These are phyloP conservation scores for Astrothelium subdiscretum DNA, from an alignment of 495 filamentous ascomycete species.

Conservation along the genomic window DNA sequence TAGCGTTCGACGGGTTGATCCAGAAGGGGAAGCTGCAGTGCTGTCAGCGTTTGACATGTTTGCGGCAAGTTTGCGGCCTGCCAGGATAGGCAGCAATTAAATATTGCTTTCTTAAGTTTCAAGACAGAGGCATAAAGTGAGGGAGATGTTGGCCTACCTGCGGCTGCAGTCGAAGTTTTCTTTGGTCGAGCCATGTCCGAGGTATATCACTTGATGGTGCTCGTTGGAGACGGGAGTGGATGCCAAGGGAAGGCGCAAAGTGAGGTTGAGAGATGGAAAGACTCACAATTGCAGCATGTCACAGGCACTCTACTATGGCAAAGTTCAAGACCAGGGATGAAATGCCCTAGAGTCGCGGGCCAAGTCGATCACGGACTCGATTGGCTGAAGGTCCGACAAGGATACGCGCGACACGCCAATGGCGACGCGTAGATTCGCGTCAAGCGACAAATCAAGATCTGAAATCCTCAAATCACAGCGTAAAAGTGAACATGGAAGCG, in stretches of 20 bases:
- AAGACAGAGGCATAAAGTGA: not conserved
- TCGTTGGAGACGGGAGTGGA: no score
- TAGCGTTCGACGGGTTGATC: conserved; percentile 3
- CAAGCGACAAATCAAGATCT: not conserved
- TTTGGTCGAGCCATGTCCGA: not conserved
- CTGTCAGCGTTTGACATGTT: not conserved
- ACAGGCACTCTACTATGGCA: not conserved
- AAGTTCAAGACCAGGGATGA: not conserved
- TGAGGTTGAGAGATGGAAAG: not conserved
- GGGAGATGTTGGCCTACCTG: not conserved
- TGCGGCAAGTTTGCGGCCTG: not conserved
- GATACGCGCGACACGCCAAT: not conserved
- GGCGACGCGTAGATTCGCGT: not conserved
- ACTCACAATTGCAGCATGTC: not conserved
- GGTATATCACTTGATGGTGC: not conserved
- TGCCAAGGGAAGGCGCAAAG: no score
- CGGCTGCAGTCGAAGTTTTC: not conserved
- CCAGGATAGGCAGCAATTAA: not conserved
- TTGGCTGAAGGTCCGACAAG: not conserved
- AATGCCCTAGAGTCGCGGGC: not conserved
- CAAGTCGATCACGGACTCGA: not conserved
- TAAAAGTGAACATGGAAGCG: no score
- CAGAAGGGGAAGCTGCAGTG: not conserved
- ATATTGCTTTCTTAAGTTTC: not conserved
- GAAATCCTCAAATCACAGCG: no score